Evolutionary conservation across 1,284 basidiomycete genomes (phyloP), one percentile per base, ranked within the genome.

Genomic region (Gymnopus androsaceus): DNA sequence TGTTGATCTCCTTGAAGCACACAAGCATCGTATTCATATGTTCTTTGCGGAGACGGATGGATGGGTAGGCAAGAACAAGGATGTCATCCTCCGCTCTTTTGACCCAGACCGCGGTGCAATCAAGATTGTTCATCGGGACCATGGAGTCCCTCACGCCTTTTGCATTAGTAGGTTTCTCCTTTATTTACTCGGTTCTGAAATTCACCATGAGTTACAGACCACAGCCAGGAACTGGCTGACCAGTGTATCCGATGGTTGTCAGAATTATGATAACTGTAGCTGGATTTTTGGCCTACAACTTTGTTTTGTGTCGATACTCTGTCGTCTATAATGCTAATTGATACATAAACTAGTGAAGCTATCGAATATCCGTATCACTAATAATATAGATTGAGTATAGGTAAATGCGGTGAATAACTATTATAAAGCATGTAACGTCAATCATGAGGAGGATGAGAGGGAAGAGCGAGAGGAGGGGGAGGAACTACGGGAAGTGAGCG

Each of bases 71-170:
- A 66, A 75, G 38, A 71, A 83, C 41, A 76, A 71, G 60, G 66
- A 73, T n/a, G 47, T 57, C 0, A 68, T 86, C 19, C 51, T 83
- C 21, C 60, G 59, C 11, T 66, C 63, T 4, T 69, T 83, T 56
- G 63, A 70, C 27, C 66, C 66, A 5, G 68, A 75, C 11, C 58
- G 60, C 14, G 64, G 66, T 8, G 66, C 69, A 6, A 61, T 68
- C 14, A 75, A 69, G 56, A 65, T 84, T 19, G 71, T 79, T 11
- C 75, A 79, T 60, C 79, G 75, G 0, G 64, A 66, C 11, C 61
- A 65, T 7, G 75, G 73, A 34, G 74, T 87, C 48, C 84, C 81
- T 4, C 86, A 88, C 63, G 79, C 82, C 4, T 88, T 87, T 64
- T 87, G 83, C 61, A 82, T 88, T 47, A 80, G 83, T 86, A 63